Evolutionary conservation across 352 stramenopile genomes (phyloP).

Genomic region (Aphanomyces invadans): DNA sequence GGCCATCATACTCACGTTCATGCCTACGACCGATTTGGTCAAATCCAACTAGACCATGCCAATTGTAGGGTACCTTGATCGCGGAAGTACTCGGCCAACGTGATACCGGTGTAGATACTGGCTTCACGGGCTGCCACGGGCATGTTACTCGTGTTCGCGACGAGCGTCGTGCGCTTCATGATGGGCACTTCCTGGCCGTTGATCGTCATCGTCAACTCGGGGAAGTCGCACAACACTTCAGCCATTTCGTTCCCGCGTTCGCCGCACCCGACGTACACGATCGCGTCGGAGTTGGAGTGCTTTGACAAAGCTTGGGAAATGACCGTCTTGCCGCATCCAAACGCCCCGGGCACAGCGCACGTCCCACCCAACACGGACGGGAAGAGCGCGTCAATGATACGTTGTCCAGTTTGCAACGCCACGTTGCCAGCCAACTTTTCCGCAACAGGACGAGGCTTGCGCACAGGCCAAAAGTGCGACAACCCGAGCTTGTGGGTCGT

Average conservation of each 20-base stretch:
- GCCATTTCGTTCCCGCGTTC: slow-evolving; percentile 99
- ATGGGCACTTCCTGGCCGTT: slow-evolving; percentile 97
- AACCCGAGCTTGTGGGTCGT: slow-evolving; percentile 94
- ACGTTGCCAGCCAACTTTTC: slow-evolving; percentile 98
- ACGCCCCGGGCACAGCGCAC: slow-evolving; percentile 97
- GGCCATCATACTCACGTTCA: slow-evolving; percentile 99
- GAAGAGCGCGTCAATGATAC: slow-evolving; percentile 99
- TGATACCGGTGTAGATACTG: slow-evolving; percentile 99
- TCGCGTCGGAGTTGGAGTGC: slow-evolving; percentile 98
- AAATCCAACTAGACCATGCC: not conserved
- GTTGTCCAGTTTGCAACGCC: slow-evolving; percentile 96
- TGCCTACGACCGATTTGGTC: slow-evolving; percentile 70
- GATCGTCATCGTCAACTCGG: slow-evolving; percentile 98
- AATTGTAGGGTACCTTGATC: slow-evolving; percentile 64
- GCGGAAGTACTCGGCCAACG: slow-evolving; percentile 98
- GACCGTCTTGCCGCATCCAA: slow-evolving; percentile 99
- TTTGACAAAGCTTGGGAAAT: slow-evolving; percentile 99
- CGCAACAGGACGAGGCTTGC: slow-evolving; percentile 94
- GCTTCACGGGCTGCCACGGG: slow-evolving; percentile 98
- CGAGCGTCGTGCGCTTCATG: slow-evolving; percentile 99
- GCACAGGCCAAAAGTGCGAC: slow-evolving; percentile 97
- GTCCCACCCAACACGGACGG: slow-evolving; percentile 98
- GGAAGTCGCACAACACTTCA: slow-evolving; percentile 98
- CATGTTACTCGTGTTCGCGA: slow-evolving; percentile 99
- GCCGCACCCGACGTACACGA: slow-evolving; percentile 99